phyloP scores from a whole-genome alignment of 2,329 filamentous ascomycete species.

The Pleomassaria siparia region DNA sequence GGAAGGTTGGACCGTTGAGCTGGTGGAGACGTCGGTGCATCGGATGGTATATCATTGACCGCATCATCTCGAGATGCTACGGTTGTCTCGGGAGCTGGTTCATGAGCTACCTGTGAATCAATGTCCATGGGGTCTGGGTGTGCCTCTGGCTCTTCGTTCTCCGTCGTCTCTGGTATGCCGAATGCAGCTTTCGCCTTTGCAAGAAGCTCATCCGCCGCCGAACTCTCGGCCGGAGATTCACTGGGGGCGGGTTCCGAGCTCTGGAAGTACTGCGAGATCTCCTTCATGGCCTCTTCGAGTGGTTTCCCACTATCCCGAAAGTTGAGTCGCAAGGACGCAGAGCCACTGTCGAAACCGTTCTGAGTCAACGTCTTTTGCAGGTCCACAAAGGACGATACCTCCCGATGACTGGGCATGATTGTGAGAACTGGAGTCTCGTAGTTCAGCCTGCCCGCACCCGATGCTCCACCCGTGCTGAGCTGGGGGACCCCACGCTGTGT shows the following conservation, averaged over 20 bases:
- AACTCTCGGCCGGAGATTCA: slow-evolving; percentile 29
- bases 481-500: slow-evolving; percentile 78
- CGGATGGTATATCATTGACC: slow-evolving; percentile 16
- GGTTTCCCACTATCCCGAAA: slow-evolving; percentile 78
- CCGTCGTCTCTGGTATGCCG: slow-evolving; percentile 26
- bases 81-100: slow-evolving; percentile 12
- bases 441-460: slow-evolving; percentile 71
- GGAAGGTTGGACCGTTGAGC: slow-evolving; percentile 9
- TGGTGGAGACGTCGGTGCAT: slow-evolving; percentile 15
- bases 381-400: slow-evolving; percentile 74
- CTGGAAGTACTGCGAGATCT: slow-evolving; percentile 77
- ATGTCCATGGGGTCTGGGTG: slow-evolving; percentile 26
- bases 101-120: slow-evolving; percentile 20
- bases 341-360: slow-evolving; percentile 83
- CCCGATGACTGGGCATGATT: slow-evolving; percentile 69
- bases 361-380: slow-evolving; percentile 88
- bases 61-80: slow-evolving; percentile 17
- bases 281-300: slow-evolving; percentile 78
- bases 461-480: slow-evolving; percentile 53
- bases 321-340: slow-evolving; percentile 72
- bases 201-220: slow-evolving; percentile 30
- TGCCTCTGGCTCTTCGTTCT: slow-evolving; percentile 24
- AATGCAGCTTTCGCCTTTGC: slow-evolving; percentile 21
- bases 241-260: slow-evolving; percentile 26
- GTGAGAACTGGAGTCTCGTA: slow-evolving; percentile 87